phyloP scores from a whole-genome alignment of 75 land plant species.

The Cunninghamia lanceolata region DNA sequence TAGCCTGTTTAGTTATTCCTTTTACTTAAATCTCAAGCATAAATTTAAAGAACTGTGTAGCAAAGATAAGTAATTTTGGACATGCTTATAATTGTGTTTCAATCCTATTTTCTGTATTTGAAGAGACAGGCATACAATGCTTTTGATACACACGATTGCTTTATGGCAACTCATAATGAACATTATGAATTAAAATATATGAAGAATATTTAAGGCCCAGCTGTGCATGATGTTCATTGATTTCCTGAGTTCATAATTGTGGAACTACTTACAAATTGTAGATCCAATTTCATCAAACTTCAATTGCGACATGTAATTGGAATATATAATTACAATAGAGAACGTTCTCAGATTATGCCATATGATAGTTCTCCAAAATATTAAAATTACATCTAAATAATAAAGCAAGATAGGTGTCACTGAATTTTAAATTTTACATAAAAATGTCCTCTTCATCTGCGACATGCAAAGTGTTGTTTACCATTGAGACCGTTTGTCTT shows the following conservation, averaged over 20 bases:
- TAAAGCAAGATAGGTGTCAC: no score
- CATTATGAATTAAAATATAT: background rate
- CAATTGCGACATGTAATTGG: background rate
- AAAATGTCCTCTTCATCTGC: no score
- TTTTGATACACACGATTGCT: background rate
- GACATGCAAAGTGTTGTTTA: no score
- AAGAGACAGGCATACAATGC: background rate
- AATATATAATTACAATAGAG: no score
- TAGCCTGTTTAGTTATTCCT: background rate
- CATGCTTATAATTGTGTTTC: background rate
- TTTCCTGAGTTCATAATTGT: background rate
- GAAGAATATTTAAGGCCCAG: background rate
- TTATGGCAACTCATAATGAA: background rate
- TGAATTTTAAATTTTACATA: no score
- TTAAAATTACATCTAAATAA: no score
- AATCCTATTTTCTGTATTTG: background rate
- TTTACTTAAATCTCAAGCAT: background rate
- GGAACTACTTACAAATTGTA: background rate
- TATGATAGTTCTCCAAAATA: no score
- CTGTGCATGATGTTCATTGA: background rate
- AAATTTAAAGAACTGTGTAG: background rate
- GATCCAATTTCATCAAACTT: background rate
- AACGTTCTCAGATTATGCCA: no score
- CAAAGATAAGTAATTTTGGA: background rate
- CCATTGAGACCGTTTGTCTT: no score